Evolutionary conservation across 148 eudicot genomes (phyloP).

Genomic region (Nepenthes gracilis): DNA sequence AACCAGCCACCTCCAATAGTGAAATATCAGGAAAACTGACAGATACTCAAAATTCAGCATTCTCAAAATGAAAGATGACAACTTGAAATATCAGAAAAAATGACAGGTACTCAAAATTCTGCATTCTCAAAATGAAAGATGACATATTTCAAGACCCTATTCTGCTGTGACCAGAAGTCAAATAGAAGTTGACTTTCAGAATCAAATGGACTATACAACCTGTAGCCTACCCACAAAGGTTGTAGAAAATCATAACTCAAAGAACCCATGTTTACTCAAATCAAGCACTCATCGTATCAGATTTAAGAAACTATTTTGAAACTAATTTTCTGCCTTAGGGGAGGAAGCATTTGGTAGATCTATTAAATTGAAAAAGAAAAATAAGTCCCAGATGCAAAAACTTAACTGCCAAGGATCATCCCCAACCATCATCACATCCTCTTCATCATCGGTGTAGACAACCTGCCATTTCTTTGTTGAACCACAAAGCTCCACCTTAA

Average conservation of each 20-base stretch:
- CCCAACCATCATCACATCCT: slow-evolving; percentile 97
- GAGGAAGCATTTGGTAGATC: not conserved
- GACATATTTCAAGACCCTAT: too few species aligned
- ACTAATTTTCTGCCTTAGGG: too few species aligned
- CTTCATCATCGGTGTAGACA: slow-evolving; percentile 85
- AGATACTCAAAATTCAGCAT: not conserved
- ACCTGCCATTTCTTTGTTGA: slow-evolving; percentile 77
- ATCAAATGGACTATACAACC: not conserved
- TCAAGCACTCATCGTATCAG: too few species aligned
- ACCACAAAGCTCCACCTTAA: slow-evolving; percentile 62
- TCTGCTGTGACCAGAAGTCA: not conserved
- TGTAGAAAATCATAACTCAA: not conserved
- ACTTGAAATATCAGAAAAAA: not conserved
- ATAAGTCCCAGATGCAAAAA: slow-evolving; percentile 2
- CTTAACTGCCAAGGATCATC: slow-evolving; percentile 99
- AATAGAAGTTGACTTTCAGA: not conserved
- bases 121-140: too few species aligned
- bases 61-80: too few species aligned
- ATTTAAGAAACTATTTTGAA: too few species aligned
- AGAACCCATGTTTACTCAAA: not conserved
- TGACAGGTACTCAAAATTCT: not conserved
- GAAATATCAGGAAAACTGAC: not conserved
- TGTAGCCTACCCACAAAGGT: not conserved
- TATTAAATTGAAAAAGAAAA: not conserved
- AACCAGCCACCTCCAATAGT: not conserved